Base-by-base conservation (phyloP, 306 rosid species). In the Trifolium fragiferum region DNA sequence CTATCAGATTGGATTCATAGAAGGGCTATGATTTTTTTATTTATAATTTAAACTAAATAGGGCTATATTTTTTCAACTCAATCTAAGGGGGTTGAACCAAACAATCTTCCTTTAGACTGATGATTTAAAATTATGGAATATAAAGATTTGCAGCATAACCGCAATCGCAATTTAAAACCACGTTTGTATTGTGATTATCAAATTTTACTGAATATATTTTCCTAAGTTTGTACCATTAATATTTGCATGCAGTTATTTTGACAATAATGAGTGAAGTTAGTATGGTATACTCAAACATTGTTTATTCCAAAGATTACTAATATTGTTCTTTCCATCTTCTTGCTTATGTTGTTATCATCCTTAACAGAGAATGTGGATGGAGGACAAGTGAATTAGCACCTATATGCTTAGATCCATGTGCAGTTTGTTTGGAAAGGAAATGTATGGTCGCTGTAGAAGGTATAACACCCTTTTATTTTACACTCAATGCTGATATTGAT, bases 401-500 rank as follows among this genome's bases (percentile, higher is more conserved):
- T 9, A n/a, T 87, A 54, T 87, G 95, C 79, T 81, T 78, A 66
- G 97, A 94, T 81, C 99, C 95, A 38, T 94, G 99, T 53, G 94
- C 91, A 23, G 99, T 94, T 62, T 94, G 99, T 82, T 82, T 94
- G 82, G 99, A 94, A 86, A 89, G 97, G 77, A 83, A 84, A 70
- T 94, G 99, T 75, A 82, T 88, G 30, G 97, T 94, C 14, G 90
- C 95, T 72, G 99, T 91, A 8, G 88, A 90, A 94, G 99, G 99
- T 94, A 90, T 7, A 66, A 25, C 37, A 51, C 16, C 0, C 10
- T 63, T 12, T 65, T 43, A 27, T 68, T 59, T 9, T 7, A 16
- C 50, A 19, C 5, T 43, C 13, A 43, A 27, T 44, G 19, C 43
- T 78, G 16, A 57, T 5, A 57, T 35, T 46, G 40, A 82, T 71